Evolutionary conservation across 495 filamentous ascomycete genomes (phyloP).

Genomic region (Hypoxylon rickii): DNA sequence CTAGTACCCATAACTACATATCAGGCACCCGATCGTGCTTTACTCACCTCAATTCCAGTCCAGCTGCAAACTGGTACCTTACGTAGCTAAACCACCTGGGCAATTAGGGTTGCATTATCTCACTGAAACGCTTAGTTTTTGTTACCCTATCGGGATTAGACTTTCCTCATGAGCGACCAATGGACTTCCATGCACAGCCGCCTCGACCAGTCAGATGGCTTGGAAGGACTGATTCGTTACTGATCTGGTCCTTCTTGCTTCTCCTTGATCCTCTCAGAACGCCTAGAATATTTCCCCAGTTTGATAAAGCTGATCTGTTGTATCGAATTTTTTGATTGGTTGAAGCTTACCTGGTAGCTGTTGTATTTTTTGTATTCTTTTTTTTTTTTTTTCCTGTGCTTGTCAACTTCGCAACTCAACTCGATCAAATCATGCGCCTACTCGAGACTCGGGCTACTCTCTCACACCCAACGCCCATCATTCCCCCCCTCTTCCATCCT

Average conservation of each 20-base stretch:
- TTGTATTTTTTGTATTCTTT: conserved; percentile 45
- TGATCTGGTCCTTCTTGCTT: conserved; percentile 24
- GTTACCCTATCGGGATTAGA: conserved; percentile 25
- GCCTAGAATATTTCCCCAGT: conserved; percentile 32
- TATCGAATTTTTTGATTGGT: conserved; percentile 53
- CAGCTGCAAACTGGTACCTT: neutral
- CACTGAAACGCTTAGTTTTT: conserved; percentile 31
- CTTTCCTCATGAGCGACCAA: conserved; percentile 1
- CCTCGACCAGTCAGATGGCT: conserved; percentile 21
- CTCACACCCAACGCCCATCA: conserved; percentile 32
- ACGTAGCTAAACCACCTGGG: too few species aligned
- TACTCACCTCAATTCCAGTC: neutral
- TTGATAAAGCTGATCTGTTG: conserved; percentile 8
- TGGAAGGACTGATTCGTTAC: conserved; percentile 23
- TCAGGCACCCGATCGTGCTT: conserved; percentile 22
- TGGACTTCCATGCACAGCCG: conserved; percentile 11
- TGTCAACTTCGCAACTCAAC: conserved; percentile 17
- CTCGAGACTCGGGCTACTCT: conserved; percentile 44
- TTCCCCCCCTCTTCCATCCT: conserved; percentile 34
- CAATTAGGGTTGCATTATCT: conserved; percentile 34
- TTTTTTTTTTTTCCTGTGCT: conserved; percentile 23
- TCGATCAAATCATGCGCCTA: conserved; percentile 41
- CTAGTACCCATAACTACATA: conserved; percentile 12
- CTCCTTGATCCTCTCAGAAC: neutral
- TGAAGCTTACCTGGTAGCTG: conserved; percentile 40